phyloP scores from a whole-genome alignment of 2,329 filamentous ascomycete species.

The Alternaria conjuncta region DNA sequence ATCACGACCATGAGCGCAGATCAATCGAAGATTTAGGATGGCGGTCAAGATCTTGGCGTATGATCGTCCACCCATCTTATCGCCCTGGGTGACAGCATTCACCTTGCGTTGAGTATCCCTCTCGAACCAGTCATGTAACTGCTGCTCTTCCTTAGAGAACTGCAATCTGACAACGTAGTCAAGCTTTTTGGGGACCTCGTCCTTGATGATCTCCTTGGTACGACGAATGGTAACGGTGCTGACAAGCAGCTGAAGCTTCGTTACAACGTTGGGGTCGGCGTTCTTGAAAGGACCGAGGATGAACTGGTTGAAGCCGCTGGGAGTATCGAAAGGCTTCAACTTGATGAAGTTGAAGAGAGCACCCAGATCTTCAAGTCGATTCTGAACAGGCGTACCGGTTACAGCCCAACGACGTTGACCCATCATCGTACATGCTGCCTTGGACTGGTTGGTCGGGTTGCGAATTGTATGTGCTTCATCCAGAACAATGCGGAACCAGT shows the following conservation, averaged over 20 bases:
- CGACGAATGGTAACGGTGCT: slow-evolving; percentile 93
- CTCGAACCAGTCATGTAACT: slow-evolving; percentile 84
- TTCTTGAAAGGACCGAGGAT: slow-evolving; percentile 87
- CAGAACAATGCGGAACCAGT: slow-evolving; percentile 92
- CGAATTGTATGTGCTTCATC: slow-evolving; percentile 96
- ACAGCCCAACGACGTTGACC: slow-evolving; percentile 91
- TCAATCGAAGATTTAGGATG: slow-evolving; percentile 84
- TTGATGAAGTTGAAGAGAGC: slow-evolving; percentile 86
- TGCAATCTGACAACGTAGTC: slow-evolving; percentile 77
- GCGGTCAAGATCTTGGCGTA: slow-evolving; percentile 93
- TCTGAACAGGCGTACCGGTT: slow-evolving; percentile 96
- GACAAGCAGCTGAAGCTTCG: slow-evolving; percentile 85
- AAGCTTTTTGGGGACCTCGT: slow-evolving; percentile 68
- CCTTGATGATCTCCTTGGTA: slow-evolving; percentile 77
- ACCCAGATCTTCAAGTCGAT: slow-evolving; percentile 83
- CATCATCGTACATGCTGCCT: slow-evolving; percentile 79
- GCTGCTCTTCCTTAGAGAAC: slow-evolving; percentile 76
- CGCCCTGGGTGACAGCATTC: slow-evolving; percentile 70
- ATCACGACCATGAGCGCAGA: slow-evolving; percentile 94
- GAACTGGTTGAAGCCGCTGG: slow-evolving; percentile 74
- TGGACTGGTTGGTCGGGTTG: slow-evolving; percentile 82
- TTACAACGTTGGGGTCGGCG: slow-evolving; percentile 81
- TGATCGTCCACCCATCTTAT: slow-evolving; percentile 79
- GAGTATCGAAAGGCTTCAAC: slow-evolving; percentile 83
- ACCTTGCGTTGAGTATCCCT: slow-evolving; percentile 82